Evolutionary conservation across 2,329 filamentous ascomycete species (phyloP), one percentile per base, ranked within the genome.

Genomic region (Neoarthrinium moseri): DNA sequence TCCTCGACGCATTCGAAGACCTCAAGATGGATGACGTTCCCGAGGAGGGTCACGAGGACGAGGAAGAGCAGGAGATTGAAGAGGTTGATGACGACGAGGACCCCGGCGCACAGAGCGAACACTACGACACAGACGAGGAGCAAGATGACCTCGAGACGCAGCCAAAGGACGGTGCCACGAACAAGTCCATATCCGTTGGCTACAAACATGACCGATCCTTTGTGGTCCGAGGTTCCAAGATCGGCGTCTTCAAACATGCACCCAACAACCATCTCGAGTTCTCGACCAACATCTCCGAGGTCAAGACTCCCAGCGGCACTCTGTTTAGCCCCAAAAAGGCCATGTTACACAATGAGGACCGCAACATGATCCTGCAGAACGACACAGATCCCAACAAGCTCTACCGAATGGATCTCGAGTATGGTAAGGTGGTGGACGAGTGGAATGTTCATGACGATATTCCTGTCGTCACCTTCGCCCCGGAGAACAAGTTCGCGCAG

Each of bases 391-490:
- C 92, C 2, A 92, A 96, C 71, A 91, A 89, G 42, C 78, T 99
- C 2, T 99, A 91, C 66, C 89, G 89, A 36, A 97, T 99, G 94
- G 94, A 99, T 69, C 77, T 99, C 35, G 92, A 99, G 66, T 95
- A 95, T 57, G 94, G 94, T 55, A 97, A 96, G 71, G 89, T 99
- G 27, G 91, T 97, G 2, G 94, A 99, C 61, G 94, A 99, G 68
- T 99, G 94, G 94, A 96, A 96, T 58, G 81, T 99, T 12, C 92
- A 99, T 62, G 92, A 99, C 51, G 89, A 97, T 63, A 96, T 99
- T 45, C 86, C 89, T 0, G 89, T 97, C 50, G 84, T 89, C 45
- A 94, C 86, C 8, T 97, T 97, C 67, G 89, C 89, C 0, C 94
- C 94, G 0, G 91, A 96, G 67, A 96, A 86, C 79, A 99, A 99